phyloP scores from a whole-genome alignment of 108 stramenopile genomes.

The Nitzschia palea region DNA sequence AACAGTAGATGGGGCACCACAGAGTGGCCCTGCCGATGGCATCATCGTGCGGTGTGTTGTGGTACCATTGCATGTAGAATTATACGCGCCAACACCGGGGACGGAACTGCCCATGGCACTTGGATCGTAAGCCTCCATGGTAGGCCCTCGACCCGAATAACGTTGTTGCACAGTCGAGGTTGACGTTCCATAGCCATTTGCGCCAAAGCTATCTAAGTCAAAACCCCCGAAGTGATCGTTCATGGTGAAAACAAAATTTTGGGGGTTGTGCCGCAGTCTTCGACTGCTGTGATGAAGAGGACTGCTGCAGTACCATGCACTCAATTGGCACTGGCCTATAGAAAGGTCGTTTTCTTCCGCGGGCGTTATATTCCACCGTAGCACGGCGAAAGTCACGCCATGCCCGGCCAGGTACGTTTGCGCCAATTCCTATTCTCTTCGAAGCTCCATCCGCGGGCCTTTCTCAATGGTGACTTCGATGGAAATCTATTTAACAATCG shows the following conservation, averaged over 20 bases:
- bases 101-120: neutral
- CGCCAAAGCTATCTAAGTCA: constrained; percentile 26
- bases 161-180: constrained; percentile 9
- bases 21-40: constrained; percentile 2
- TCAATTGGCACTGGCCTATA: too few species aligned
- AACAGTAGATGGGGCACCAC: neutral
- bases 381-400: too few species aligned
- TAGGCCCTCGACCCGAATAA: constrained; percentile 11
- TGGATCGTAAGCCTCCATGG: constrained; percentile 30
- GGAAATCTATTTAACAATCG: too few species aligned
- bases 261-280: too few species aligned
- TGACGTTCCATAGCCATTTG: constrained; percentile 9
- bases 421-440: too few species aligned
- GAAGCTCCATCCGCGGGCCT: too few species aligned
- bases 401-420: too few species aligned
- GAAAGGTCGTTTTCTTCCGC: too few species aligned
- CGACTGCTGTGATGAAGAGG: too few species aligned
- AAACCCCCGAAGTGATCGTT: constrained; percentile 28
- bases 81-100: neutral
- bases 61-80: constrained; percentile 1
- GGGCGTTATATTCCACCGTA: too few species aligned
- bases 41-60: constrained; percentile 8
- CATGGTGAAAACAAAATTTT: constrained; percentile 27
- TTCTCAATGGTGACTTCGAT: too few species aligned
- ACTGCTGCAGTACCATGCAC: too few species aligned